phyloP scores from a whole-genome alignment of 2,329 filamentous ascomycete species.

The Aspergillus bombycis region DNA sequence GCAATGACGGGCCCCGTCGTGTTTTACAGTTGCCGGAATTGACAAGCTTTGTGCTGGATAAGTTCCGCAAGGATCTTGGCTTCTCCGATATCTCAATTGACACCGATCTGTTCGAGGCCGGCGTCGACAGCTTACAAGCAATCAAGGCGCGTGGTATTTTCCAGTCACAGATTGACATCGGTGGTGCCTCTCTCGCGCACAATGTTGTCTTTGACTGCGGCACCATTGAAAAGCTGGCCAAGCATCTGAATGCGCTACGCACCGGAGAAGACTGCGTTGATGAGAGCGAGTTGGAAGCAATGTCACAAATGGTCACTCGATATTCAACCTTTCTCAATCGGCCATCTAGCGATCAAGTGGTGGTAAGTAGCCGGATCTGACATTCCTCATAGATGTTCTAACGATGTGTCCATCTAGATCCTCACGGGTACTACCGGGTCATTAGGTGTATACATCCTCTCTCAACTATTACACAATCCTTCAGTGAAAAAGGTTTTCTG shows the following conservation, averaged over 20 bases:
- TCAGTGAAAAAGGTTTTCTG: constrained; percentile 12
- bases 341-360: no score
- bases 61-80: no score
- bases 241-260: not conserved
- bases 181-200: not conserved
- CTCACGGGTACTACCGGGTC: not conserved
- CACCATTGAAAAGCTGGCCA: not conserved
- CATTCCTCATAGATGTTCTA: not conserved
- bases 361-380: no score
- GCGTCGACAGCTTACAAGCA: not conserved
- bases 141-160: not conserved
- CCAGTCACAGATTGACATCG: not conserved
- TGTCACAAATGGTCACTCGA: not conserved
- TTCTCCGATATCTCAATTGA: no score
- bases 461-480: constrained; percentile 3
- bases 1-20: no score
- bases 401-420: not conserved
- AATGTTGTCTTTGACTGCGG: not conserved
- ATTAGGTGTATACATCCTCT: not conserved
- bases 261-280: not conserved
- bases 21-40: no score
- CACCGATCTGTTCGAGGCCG: not conserved
- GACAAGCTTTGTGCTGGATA: no score
- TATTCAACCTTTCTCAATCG: not conserved
- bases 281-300: not conserved